These are phyloP conservation scores for Adansonia rubrostipa DNA, from an alignment of 441 rosid species.

Conservation along the genomic window DNA sequence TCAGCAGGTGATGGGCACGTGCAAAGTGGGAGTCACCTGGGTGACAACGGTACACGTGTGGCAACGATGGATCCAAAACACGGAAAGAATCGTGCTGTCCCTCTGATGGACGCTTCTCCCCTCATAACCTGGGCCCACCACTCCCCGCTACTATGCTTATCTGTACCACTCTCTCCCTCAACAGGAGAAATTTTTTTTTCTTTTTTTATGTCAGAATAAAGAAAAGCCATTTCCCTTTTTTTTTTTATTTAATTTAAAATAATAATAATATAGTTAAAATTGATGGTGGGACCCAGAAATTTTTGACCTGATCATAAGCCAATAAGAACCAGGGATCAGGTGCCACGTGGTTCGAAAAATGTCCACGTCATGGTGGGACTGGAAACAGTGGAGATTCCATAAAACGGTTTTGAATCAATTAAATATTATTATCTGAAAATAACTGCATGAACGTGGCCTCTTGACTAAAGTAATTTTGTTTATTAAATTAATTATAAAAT, in stretches of 20 bases:
- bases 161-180: no score
- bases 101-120: not conserved
- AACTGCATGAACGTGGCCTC: no score
- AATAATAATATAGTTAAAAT: no score
- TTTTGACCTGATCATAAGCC: conserved; percentile 32
- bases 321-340: conserved; percentile 22
- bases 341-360: conserved; percentile 33
- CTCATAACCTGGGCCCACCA: not conserved
- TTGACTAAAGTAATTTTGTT: no score
- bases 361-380: conserved; percentile 34
- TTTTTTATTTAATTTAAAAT: no score
- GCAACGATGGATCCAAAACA: conserved; percentile 14
- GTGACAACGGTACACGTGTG: conserved; percentile 30
- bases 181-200: no score
- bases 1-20: not conserved
- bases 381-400: not conserved
- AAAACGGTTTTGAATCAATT: no score
- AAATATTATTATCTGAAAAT: no score
- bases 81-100: not conserved
- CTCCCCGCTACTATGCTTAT: not conserved
- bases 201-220: no score
- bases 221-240: no score
- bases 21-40: conserved; percentile 3
- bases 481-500: no score
- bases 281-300: not conserved